A percentile compares a stretch with the other conserved stretches of the same genome.
These are phyloP conservation scores for Strobilomyces dryophilus DNA, from an alignment of 768 basidiomycete species.

Conservation along the genomic window DNA sequence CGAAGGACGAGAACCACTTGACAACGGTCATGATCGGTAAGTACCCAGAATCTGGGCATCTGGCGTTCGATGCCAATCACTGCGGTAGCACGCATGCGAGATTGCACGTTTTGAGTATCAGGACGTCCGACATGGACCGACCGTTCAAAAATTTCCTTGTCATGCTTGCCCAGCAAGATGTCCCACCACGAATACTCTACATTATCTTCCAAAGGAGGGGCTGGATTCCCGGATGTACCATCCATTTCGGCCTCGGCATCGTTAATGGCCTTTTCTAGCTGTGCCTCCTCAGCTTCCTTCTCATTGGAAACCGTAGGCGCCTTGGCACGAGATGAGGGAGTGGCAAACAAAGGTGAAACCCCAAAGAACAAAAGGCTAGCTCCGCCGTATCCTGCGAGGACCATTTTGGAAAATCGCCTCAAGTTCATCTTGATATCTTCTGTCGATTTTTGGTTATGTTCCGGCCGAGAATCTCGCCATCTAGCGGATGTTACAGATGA, in stretches of 20 bases:
- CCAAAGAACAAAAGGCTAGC: constrained; percentile 81
- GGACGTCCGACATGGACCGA: constrained; percentile 36
- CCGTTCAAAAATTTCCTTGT: constrained; percentile 76
- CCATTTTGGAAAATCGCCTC: constrained; percentile 78
- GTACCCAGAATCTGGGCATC: constrained; percentile 84
- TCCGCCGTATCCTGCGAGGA: constrained; percentile 81
- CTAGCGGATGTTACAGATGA: constrained; percentile 26
- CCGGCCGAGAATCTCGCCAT: constrained; percentile 23
- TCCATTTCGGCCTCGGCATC: constrained; percentile 67
- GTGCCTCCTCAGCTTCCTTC: constrained; percentile 54
- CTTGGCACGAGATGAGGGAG: constrained; percentile 22
- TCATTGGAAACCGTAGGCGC: constrained; percentile 32
- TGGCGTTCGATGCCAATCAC: constrained; percentile 62
- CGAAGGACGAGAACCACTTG: constrained; percentile 76
- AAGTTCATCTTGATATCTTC: constrained; percentile 63
- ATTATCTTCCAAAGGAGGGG: constrained; percentile 20
- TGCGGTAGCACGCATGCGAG: constrained; percentile 51
- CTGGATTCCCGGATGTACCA: constrained; percentile 30
- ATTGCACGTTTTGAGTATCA: constrained; percentile 22
- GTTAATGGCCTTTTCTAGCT: constrained; percentile 61
- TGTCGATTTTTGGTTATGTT: constrained; percentile 29
- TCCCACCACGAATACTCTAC: constrained; percentile 78
- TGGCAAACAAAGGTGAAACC: constrained; percentile 38
- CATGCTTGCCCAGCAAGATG: constrained; percentile 73
- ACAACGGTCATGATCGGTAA: constrained; percentile 71